Conservation (phyloP, 306 rosid species). For the Lablab purpureus region DNA sequence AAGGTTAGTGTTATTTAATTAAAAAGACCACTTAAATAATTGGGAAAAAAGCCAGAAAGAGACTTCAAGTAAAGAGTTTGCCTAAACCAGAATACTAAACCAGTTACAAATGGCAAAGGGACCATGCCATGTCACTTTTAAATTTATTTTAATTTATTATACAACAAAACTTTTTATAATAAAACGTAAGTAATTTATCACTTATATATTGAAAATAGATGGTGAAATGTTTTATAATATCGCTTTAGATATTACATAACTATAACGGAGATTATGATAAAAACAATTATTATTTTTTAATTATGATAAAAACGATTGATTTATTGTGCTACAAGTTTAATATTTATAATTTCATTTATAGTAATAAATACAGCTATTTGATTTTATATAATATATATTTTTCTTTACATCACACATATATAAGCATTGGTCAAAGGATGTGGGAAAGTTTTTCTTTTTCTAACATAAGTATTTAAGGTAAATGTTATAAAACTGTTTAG, state of each 20-base stretch:
- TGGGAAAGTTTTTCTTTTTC: neutral
- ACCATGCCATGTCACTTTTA: neutral
- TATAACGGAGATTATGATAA: constrained; percentile 23
- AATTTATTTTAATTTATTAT: neutral
- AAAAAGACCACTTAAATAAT: too few species aligned
- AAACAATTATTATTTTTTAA: constrained; percentile 24
- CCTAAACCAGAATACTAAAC: neutral
- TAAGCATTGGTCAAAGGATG: neutral
- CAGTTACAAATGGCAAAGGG: neutral
- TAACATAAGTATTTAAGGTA: neutral
- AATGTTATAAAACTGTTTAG: neutral
- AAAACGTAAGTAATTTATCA: neutral
- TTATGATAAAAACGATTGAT: neutral
- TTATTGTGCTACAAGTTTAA: neutral
- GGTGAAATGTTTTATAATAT: constrained; percentile 17
- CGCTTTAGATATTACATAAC: constrained; percentile 27
- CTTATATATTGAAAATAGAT: constrained; percentile 2
- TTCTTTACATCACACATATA: neutral
- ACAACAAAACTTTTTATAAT: neutral
- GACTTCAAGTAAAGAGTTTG: neutral
- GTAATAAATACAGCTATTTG: constrained; percentile 2
- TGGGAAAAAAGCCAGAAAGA: neutral
- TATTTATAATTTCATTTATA: constrained; percentile 10
- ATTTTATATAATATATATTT: constrained; percentile 5
- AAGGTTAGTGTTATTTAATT: too few species aligned